Percentiles rank a stretch among this genome's conserved stretches.
Evolutionary conservation across 441 rosid genomes (phyloP).

Genomic region (Capsella rubella): DNA sequence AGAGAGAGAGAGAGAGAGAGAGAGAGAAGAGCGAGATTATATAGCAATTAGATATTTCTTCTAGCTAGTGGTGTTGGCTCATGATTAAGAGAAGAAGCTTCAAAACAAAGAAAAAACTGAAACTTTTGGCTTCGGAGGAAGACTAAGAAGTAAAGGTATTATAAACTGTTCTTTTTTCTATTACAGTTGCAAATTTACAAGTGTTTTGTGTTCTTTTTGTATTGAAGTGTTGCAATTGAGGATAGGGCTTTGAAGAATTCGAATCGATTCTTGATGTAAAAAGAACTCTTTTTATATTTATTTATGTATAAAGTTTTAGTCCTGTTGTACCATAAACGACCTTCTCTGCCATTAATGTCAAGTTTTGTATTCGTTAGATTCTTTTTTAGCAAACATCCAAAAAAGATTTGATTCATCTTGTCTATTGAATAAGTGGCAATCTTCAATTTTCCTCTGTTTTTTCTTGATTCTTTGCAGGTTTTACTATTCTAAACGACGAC

Average conservation of each 20-base stretch:
- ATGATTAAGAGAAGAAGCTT: constrained; percentile 23
- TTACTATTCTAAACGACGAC: constrained; percentile 28
- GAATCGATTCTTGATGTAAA: constrained; percentile 15
- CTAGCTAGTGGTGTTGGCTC: background rate
- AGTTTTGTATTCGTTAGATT: constrained; percentile 48
- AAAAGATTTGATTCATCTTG: constrained; percentile 61
- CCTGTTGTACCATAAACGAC: constrained; percentile 44
- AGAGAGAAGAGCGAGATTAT: background rate
- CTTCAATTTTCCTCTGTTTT: constrained; percentile 50
- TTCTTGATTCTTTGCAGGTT: constrained; percentile 56
- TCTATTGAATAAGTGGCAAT: constrained; percentile 58
- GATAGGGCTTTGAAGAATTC: constrained; percentile 18
- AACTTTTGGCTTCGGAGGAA: constrained; percentile 12
- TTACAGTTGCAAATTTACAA: background rate
- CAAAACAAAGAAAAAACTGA: background rate
- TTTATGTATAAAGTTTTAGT: background rate
- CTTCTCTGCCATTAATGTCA: constrained; percentile 52
- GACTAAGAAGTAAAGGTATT: constrained; percentile 1
- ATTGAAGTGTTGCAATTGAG: constrained; percentile 11
- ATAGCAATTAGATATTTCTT: constrained; percentile 12
- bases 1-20: background rate
- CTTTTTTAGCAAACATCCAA: constrained; percentile 49
- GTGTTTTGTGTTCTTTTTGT: background rate
- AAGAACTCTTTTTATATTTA: background rate
- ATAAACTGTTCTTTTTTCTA: background rate